A percentile compares a stretch with the other conserved stretches of the same genome.
These are phyloP conservation scores for Podila horticola DNA, from an alignment of 192 early-diverging fungal genomes.

Conservation along the genomic window DNA sequence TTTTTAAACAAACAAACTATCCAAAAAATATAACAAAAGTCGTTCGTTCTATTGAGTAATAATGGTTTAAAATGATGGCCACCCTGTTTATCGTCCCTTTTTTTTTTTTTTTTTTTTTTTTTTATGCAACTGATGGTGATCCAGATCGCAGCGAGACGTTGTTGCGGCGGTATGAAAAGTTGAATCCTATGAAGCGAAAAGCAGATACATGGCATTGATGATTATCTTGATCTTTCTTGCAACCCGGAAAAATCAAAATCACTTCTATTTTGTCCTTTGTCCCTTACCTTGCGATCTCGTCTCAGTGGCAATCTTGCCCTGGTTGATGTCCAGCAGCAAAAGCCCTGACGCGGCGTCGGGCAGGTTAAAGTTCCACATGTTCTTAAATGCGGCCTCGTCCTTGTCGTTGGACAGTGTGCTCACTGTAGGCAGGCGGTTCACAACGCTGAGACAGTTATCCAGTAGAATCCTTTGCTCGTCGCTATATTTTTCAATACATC, in stretches of 20 bases:
- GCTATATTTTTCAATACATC: slow-evolving; percentile 24
- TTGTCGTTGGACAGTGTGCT: slow-evolving; percentile 46
- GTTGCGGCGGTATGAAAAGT: slow-evolving; percentile 65
- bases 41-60: too few species aligned
- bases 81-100: not conserved
- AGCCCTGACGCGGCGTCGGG: slow-evolving; percentile 67
- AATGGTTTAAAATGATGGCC: not conserved
- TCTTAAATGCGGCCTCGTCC: slow-evolving; percentile 68
- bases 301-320: slow-evolving; percentile 64
- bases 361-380: slow-evolving; percentile 73
- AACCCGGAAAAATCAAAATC: not conserved
- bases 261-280: not conserved
- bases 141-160: slow-evolving; percentile 52
- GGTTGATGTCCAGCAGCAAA: slow-evolving; percentile 59
- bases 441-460: slow-evolving; percentile 62
- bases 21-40: not conserved
- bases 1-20: not conserved
- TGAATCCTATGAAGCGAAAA: slow-evolving; percentile 52
- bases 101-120: not conserved
- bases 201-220: not conserved
- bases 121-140: slow-evolving; percentile 33
- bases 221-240: not conserved
- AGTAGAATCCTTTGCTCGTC: slow-evolving; percentile 59
- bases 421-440: slow-evolving; percentile 61
- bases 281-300: slow-evolving; percentile 61